Evolutionary conservation across 768 basidiomycete genomes (phyloP), one percentile per base, ranked within the genome.

Genomic region (Mycena chlorophos): DNA sequence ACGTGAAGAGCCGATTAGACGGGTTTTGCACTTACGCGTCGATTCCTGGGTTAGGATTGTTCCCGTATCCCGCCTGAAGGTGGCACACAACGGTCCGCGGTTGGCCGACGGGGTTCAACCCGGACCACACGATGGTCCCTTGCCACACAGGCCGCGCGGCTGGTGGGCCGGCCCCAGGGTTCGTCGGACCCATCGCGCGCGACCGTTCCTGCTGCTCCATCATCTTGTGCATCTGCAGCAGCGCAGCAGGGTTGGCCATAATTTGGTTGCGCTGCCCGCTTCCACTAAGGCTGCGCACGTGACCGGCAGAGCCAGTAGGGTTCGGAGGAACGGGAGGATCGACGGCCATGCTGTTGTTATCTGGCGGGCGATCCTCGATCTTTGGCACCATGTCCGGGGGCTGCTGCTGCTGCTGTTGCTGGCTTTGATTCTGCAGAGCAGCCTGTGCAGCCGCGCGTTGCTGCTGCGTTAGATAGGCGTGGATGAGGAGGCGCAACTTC

Each of bases 161-260:
- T 19, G 58, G 25, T 60, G 52, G 28, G 70, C 63, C 20, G 55
- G 43, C 40, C 51, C 19, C 62, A 69, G 34, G 59, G 56, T 49
- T 45, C 58, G 62, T 19, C 37, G 52, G 8, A 3, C 40, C 54
- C 20, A 31, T n/a, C 50, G 61, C 69, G 13, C 71, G 57, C 4
- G 61, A 63, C 16, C 69, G 63, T 25, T 71, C 71, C 52, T 74
- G 75, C 64, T 78, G 78, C 47, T 84, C 82, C 4, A 73, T 62
- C 60, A 78, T 55, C 59, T 80, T 82, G 54, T 78, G 77, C 73
- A 81, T 76, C 58, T 81, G 84, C 26, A 49, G 48, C 62, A 63
- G 37, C 60, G 59, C 47, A 40, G 30, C 39, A 47, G 49, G 55
- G 56, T 57, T 58, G 53, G 45, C 54, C n/a, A 17, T 49, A 47